Conservation (phyloP, 495 filamentous ascomycete genomes). For the Penicillium bialowiezense region DNA sequence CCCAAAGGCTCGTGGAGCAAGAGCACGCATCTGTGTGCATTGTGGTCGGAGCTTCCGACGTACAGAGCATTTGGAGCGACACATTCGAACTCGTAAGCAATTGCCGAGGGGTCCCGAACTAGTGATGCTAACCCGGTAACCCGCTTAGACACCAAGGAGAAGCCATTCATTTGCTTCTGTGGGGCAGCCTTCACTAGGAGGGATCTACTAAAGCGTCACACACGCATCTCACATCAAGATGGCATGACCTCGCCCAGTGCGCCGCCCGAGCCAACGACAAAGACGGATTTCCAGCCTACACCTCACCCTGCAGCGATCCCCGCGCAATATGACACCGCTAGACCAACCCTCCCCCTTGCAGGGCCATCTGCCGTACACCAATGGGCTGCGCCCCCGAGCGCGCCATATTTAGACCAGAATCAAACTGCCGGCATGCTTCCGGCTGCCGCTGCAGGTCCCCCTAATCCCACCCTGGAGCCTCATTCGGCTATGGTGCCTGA, state of each 20-base stretch:
- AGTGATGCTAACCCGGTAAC: constrained; percentile 13
- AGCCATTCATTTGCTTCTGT: constrained; percentile 54
- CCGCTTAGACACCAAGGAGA: constrained; percentile 50
- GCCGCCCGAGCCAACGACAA: constrained; percentile 20
- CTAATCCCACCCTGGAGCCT: constrained; percentile 11
- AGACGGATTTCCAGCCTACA: constrained; percentile 14
- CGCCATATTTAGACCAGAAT: constrained; percentile 26
- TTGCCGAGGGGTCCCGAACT: constrained; percentile 22
- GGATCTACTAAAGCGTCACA: constrained; percentile 53
- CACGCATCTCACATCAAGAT: constrained; percentile 42
- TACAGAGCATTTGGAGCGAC: constrained; percentile 52
- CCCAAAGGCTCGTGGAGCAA: constrained; percentile 28
- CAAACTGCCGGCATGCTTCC: constrained; percentile 20
- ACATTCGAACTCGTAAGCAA: constrained; percentile 52
- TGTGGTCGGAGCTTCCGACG: constrained; percentile 41
- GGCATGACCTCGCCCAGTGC: constrained; percentile 31
- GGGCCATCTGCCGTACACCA: constrained; percentile 27
- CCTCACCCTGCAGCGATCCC: constrained; percentile 17
- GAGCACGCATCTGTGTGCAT: constrained; percentile 38
- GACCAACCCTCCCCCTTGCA: constrained; percentile 21
- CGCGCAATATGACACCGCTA: constrained; percentile 23
- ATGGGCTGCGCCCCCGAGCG: constrained; percentile 29
- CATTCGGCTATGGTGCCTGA: constrained; percentile 32
- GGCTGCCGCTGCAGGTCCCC: constrained; percentile 4
- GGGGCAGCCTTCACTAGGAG: constrained; percentile 52